phyloP scores from a whole-genome alignment of 2,329 filamentous ascomycete species.

The Phialophora chinensis region DNA sequence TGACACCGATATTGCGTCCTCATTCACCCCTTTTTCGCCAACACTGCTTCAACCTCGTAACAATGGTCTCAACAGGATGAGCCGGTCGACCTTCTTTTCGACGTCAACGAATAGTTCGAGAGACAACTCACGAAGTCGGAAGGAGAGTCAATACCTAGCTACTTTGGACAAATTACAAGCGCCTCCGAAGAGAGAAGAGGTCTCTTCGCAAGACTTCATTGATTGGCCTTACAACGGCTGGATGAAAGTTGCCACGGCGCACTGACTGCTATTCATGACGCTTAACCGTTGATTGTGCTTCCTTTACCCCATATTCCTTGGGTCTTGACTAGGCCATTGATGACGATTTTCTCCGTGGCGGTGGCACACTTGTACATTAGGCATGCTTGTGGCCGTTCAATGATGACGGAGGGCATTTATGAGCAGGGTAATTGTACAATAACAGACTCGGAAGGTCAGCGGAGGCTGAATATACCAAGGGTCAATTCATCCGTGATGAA shows the following conservation, averaged over 20 bases:
- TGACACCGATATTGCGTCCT: slow-evolving; percentile 25
- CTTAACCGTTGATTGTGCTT: background rate
- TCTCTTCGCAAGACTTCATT: slow-evolving; percentile 39
- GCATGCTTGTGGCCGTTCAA: background rate
- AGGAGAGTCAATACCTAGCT: slow-evolving; percentile 30
- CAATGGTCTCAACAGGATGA: slow-evolving; percentile 21
- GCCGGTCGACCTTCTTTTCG: slow-evolving; percentile 34
- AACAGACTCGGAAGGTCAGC: background rate
- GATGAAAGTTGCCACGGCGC: slow-evolving; percentile 31
- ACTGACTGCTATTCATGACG: slow-evolving; percentile 18
- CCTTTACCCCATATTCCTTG: slow-evolving; percentile 9
- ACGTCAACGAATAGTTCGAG: slow-evolving; percentile 28
- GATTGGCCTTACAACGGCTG: slow-evolving; percentile 39
- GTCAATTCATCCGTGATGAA: background rate
- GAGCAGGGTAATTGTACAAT: slow-evolving; percentile 13
- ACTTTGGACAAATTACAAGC: slow-evolving; percentile 34
- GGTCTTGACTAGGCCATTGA: background rate
- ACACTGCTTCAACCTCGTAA: slow-evolving; percentile 7
- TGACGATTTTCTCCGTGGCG: background rate
- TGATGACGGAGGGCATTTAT: slow-evolving; percentile 13
- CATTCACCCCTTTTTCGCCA: slow-evolving; percentile 21
- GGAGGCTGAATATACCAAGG: slow-evolving; percentile 1
- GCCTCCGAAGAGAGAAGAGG: slow-evolving; percentile 34
- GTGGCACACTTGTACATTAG: slow-evolving; percentile 20
- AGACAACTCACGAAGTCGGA: slow-evolving; percentile 26